Conservation (phyloP, 106 monocot genomes). For the Ottelia alismoides region DNA sequence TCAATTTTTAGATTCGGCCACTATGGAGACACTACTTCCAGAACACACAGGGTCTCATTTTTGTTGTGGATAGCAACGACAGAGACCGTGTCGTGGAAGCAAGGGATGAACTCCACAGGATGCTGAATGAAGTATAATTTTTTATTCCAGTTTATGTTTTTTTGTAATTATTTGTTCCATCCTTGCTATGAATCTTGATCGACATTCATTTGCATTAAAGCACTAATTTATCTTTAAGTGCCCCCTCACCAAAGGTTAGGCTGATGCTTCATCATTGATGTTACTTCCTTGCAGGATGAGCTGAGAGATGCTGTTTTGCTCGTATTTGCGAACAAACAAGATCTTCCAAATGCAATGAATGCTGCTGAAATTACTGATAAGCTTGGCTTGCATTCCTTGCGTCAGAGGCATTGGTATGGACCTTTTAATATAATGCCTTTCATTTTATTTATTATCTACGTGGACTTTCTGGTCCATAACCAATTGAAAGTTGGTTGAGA, state of each 20-base stretch:
- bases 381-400: slow-evolving; percentile 70
- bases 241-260: background rate
- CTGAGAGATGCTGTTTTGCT: slow-evolving; percentile 70
- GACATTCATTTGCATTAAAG: no score
- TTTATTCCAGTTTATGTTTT: background rate
- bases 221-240: background rate
- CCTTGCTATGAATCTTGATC: background rate
- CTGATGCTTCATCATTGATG: background rate
- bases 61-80: slow-evolving; percentile 79
- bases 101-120: slow-evolving; percentile 71
- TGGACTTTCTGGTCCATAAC: no score
- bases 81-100: slow-evolving; percentile 74
- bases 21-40: slow-evolving; percentile 82
- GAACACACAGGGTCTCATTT: slow-evolving; percentile 71
- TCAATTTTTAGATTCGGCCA: slow-evolving; percentile 54
- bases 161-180: background rate
- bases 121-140: slow-evolving; percentile 55
- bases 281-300: slow-evolving; percentile 48
- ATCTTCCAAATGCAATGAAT: slow-evolving; percentile 91
- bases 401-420: slow-evolving; percentile 71
- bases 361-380: slow-evolving; percentile 90
- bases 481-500: no score
- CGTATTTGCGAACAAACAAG: slow-evolving; percentile 91
- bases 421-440: no score
- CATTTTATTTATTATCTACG: no score